A percentile compares a stretch with the other conserved stretches of the same genome.
These are phyloP conservation scores for Rubia yunnanensis DNA, from an alignment of 257 asterid genomes.

Conservation along the genomic window DNA sequence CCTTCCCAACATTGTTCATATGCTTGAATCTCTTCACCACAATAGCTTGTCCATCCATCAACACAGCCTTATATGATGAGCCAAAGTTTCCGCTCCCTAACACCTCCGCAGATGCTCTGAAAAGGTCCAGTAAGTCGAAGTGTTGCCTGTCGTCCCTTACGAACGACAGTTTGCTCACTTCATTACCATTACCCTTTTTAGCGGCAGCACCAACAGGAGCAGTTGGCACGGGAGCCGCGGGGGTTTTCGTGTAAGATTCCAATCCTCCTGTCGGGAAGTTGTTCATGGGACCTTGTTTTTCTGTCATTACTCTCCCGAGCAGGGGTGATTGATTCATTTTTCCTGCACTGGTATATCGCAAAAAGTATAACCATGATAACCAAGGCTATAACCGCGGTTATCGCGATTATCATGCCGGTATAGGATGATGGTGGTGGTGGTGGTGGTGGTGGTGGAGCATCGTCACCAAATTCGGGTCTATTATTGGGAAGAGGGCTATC, in stretches of 20 bases:
- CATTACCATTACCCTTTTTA: conserved; percentile 1
- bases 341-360: conserved; percentile 24
- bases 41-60: conserved; percentile 63
- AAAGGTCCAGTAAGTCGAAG: conserved; percentile 70
- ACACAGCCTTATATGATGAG: conserved; percentile 76
- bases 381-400: conserved; percentile 29
- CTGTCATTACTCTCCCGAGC: conserved; percentile 15
- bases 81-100: conserved; percentile 83
- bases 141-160: conserved; percentile 54
- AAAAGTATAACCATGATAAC: conserved; percentile 33
- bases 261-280: not conserved
- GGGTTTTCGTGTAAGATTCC: not conserved
- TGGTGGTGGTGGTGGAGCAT: not conserved
- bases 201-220: not conserved
- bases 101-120: conserved; percentile 87
- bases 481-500: conserved; percentile 27
- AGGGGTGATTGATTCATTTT: conserved; percentile 18
- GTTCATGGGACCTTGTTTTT: not conserved
- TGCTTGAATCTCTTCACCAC: conserved; percentile 89
- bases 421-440: conserved; percentile 14
- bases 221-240: not conserved
- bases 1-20: conserved; percentile 53
- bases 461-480: conserved; percentile 13
- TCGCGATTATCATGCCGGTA: conserved; percentile 21
- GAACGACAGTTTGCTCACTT: conserved; percentile 47